These are phyloP conservation scores for Claviceps cyperi DNA, from an alignment of 2,329 filamentous ascomycete species.

Conservation along the genomic window DNA sequence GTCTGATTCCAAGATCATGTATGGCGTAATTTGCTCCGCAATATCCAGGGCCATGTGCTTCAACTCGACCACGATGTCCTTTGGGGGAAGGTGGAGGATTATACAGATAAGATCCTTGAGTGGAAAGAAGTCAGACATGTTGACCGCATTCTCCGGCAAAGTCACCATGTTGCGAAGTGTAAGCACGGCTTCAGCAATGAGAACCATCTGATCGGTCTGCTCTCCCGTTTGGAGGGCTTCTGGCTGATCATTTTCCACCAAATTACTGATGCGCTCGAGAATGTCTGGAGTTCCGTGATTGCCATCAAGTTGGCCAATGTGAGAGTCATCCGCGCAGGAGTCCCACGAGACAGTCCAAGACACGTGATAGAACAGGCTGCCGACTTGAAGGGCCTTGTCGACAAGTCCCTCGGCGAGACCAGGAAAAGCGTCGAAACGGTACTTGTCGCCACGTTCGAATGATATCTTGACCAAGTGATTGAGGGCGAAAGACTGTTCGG, in stretches of 20 bases:
- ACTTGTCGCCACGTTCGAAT: slow-evolving; percentile 87
- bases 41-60: slow-evolving; percentile 88
- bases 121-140: slow-evolving; percentile 59
- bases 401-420: slow-evolving; percentile 78
- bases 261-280: slow-evolving; percentile 52
- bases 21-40: slow-evolving; percentile 77
- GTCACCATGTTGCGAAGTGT: slow-evolving; percentile 96
- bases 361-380: slow-evolving; percentile 66
- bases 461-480: slow-evolving; percentile 94
- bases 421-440: slow-evolving; percentile 84
- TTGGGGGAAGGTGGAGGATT: slow-evolving; percentile 59
- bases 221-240: slow-evolving; percentile 60
- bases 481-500: slow-evolving; percentile 83
- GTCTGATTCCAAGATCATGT: slow-evolving; percentile 53
- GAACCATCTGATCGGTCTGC: slow-evolving; percentile 55
- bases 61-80: slow-evolving; percentile 62
- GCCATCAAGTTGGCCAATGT: slow-evolving; percentile 30
- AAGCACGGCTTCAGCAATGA: slow-evolving; percentile 73
- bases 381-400: slow-evolving; percentile 68
- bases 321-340: slow-evolving; percentile 34
- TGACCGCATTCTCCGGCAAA: slow-evolving; percentile 72
- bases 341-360: slow-evolving; percentile 67
- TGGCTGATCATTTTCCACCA: slow-evolving; percentile 44
- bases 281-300: slow-evolving; percentile 36
- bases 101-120: slow-evolving; percentile 75